phyloP scores from a whole-genome alignment of 768 basidiomycete genomes.

The Tylopilus subfusipes region DNA sequence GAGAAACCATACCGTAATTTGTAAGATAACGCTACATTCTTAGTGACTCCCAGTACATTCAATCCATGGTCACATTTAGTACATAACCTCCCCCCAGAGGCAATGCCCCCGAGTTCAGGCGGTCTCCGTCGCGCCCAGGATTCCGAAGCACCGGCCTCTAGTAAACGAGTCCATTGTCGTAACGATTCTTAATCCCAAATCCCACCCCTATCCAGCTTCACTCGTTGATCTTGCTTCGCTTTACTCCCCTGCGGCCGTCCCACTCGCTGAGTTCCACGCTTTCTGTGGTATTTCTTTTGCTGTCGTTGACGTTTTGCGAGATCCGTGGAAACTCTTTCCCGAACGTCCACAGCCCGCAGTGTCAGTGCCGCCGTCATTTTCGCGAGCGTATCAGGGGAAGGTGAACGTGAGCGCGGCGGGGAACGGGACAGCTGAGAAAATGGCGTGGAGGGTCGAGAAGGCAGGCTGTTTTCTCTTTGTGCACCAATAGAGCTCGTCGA shows the following conservation, averaged over 20 bases:
- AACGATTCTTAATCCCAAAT: slow-evolving; percentile 51
- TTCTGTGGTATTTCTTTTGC: slow-evolving; percentile 76
- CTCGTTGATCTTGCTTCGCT: slow-evolving; percentile 70
- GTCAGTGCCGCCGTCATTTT: slow-evolving; percentile 42
- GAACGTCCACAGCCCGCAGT: slow-evolving; percentile 41
- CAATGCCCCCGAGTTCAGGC: background rate
- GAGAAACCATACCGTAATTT: slow-evolving; percentile 12
- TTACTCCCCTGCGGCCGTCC: slow-evolving; percentile 81
- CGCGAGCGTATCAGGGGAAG: slow-evolving; percentile 41
- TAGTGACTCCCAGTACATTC: slow-evolving; percentile 3
- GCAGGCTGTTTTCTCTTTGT: slow-evolving; percentile 8
- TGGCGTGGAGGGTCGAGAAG: slow-evolving; percentile 28
- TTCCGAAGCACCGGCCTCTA: slow-evolving; percentile 1
- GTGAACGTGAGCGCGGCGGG: slow-evolving; percentile 48
- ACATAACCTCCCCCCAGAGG: background rate
- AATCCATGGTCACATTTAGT: slow-evolving; percentile 7
- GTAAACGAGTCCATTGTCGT: slow-evolving; percentile 13
- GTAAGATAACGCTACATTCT: slow-evolving; percentile 19
- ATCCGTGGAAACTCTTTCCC: slow-evolving; percentile 59
- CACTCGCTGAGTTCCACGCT: slow-evolving; percentile 56
- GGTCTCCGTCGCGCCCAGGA: slow-evolving; percentile 8
- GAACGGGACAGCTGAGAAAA: slow-evolving; percentile 50
- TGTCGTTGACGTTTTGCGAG: slow-evolving; percentile 60
- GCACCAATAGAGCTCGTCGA: background rate
- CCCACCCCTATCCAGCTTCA: slow-evolving; percentile 57